These are phyloP conservation scores for Aleurites moluccanus DNA, from an alignment of 441 rosid genomes.

Conservation along the genomic window DNA sequence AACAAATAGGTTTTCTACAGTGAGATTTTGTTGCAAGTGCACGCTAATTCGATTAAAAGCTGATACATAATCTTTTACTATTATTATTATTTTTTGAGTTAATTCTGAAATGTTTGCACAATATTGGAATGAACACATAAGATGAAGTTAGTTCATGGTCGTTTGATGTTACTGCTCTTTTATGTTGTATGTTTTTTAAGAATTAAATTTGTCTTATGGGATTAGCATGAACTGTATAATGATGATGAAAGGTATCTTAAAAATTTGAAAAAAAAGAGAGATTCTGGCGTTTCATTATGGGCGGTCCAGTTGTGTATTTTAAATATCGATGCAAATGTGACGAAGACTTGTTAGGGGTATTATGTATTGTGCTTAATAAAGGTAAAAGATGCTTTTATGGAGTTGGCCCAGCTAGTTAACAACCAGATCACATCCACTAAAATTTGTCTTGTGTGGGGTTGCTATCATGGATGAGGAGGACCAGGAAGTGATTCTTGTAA, in stretches of 20 bases:
- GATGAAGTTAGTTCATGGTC: not conserved
- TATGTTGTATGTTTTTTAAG: not conserved
- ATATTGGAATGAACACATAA: not conserved
- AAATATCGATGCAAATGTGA: not conserved
- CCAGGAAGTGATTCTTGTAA: not conserved
- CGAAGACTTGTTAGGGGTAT: not conserved
- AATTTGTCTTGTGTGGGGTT: constrained; percentile 7
- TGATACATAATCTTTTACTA: not conserved
- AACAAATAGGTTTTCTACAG: not conserved
- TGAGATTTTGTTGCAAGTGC: not conserved
- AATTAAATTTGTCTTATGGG: not conserved
- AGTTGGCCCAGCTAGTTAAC: not conserved
- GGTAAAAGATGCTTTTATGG: not conserved
- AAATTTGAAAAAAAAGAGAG: not conserved
- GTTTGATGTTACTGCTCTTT: not conserved
- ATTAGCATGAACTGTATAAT: not conserved
- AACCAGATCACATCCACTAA: not conserved
- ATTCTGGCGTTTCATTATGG: not conserved
- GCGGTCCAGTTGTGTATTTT: not conserved
- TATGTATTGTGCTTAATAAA: not conserved
- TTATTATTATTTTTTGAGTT: too few species aligned
- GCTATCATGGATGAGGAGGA: not conserved
- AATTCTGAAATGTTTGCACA: not conserved
- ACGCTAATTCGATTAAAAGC: not conserved
- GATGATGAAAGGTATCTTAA: too few species aligned